phyloP scores from a whole-genome alignment of 208 protist genomes.

The Crithidia acanthocephali region DNA sequence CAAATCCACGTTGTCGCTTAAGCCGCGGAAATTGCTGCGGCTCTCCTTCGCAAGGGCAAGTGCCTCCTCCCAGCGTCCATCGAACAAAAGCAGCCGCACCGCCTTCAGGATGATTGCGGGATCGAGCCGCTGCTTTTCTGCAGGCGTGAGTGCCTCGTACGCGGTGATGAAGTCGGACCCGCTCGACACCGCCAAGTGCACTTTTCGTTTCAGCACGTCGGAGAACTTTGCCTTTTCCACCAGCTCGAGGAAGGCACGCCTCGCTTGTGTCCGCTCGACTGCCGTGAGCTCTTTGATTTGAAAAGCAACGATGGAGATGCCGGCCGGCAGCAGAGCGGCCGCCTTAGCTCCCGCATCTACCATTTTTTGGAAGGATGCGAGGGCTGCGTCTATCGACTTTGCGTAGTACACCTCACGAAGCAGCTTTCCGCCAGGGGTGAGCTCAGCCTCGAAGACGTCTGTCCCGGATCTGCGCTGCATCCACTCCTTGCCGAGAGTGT shows the following conservation, averaged over 20 bases:
- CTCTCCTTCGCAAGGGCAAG: slow-evolving; percentile 55
- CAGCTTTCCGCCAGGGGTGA: slow-evolving; percentile 24
- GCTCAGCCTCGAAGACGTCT: slow-evolving; percentile 16
- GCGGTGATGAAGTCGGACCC: slow-evolving; percentile 34
- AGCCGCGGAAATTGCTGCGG: slow-evolving; percentile 43
- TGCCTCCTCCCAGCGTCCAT: slow-evolving; percentile 69
- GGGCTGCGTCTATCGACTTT: slow-evolving; percentile 11
- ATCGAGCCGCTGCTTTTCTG: slow-evolving; percentile 32
- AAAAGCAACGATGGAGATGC: slow-evolving; percentile 23
- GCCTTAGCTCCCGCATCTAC: slow-evolving; percentile 23
- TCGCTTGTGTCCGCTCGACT: slow-evolving; percentile 18
- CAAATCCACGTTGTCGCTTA: slow-evolving; percentile 50
- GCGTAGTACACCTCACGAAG: slow-evolving; percentile 36
- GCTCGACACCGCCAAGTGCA: slow-evolving; percentile 28
- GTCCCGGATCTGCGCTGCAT: slow-evolving; percentile 26
- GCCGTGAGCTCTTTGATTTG: slow-evolving; percentile 17
- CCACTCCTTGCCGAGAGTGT: slow-evolving; percentile 74
- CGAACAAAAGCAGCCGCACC: slow-evolving; percentile 26
- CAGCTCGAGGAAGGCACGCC: slow-evolving; percentile 21
- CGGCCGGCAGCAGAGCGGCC: slow-evolving; percentile 26
- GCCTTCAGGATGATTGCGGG: slow-evolving; percentile 37
- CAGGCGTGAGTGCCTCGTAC: slow-evolving; percentile 32
- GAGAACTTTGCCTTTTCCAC: slow-evolving; percentile 34
- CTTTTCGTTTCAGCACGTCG: slow-evolving; percentile 28
- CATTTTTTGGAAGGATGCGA: slow-evolving; percentile 33